Percentiles rank a stretch among this genome's conserved stretches.
Evolutionary conservation across 208 protist species (phyloP).

Genomic region (Balamuthia mandrillaris): DNA sequence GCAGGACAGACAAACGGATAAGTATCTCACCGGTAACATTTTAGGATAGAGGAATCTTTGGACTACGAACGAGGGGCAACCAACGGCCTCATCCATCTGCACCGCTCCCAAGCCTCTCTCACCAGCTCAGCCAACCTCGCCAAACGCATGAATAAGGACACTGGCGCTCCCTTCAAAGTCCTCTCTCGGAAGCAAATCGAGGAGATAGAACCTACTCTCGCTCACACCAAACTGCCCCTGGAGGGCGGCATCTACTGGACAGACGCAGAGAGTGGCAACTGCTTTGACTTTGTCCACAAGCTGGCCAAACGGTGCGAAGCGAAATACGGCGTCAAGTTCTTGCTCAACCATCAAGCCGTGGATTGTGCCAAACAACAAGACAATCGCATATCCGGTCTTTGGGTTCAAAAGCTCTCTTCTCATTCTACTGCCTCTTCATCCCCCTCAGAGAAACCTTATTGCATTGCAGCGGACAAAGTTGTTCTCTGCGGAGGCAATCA

Average conservation of each 20-base stretch:
- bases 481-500: constrained; percentile 22
- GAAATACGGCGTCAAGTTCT: constrained; percentile 25
- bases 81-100: constrained; percentile 1
- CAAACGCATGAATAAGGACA: too few relatives aligned
- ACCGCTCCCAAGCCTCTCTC: not conserved
- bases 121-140: too few relatives aligned
- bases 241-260: constrained; percentile 12
- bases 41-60: not conserved
- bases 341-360: too few relatives aligned
- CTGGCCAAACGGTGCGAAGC: not conserved
- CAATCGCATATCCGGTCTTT: too few relatives aligned
- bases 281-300: not conserved
- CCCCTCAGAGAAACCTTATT: too few relatives aligned
- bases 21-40: too few relatives aligned
- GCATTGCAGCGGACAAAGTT: not conserved
- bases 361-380: too few relatives aligned
- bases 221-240: not conserved
- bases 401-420: too few relatives aligned
- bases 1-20: too few relatives aligned
- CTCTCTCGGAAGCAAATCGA: too few relatives aligned
- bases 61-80: not conserved
- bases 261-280: constrained; percentile 22
- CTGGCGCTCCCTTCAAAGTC: too few relatives aligned
- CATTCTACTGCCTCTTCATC: too few relatives aligned
- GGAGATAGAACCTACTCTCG: not conserved